phyloP scores from a whole-genome alignment of 495 filamentous ascomycete species.

The Xylaria palmicola region DNA sequence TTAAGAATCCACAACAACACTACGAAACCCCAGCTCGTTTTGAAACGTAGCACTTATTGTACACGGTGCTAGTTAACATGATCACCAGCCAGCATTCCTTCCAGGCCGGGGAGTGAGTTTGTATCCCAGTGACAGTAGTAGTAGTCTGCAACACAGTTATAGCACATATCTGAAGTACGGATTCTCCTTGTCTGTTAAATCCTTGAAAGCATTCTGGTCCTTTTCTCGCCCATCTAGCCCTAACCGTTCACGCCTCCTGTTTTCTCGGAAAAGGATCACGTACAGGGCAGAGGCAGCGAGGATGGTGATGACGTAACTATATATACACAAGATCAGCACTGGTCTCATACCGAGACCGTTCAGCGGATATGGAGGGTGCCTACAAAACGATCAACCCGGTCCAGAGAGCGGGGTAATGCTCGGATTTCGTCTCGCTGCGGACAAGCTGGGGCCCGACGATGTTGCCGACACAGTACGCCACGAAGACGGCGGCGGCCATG shows the following conservation, averaged over 20 bases:
- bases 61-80: no score
- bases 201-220: conserved; percentile 65
- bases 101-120: no score
- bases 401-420: conserved; percentile 73
- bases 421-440: conserved; percentile 55
- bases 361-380: conserved; percentile 19
- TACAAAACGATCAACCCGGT: conserved; percentile 69
- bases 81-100: no score
- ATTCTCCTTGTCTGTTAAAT: conserved; percentile 77
- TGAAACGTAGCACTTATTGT: no score
- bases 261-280: conserved; percentile 56
- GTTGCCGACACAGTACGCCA: conserved; percentile 69
- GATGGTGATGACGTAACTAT: conserved; percentile 69
- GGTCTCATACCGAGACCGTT: neutral
- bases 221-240: conserved; percentile 59
- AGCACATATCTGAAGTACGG: conserved; percentile 68
- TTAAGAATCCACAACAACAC: no score
- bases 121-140: no score
- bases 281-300: conserved; percentile 54
- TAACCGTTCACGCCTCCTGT: conserved; percentile 48
- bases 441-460: conserved; percentile 73
- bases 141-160: no score
- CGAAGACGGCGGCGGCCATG: conserved; percentile 70
- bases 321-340: conserved; percentile 8
- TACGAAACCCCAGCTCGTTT: no score